Base-by-base conservation (phyloP, 106 monocot genomes). In the Platanthera guangdongensis region DNA sequence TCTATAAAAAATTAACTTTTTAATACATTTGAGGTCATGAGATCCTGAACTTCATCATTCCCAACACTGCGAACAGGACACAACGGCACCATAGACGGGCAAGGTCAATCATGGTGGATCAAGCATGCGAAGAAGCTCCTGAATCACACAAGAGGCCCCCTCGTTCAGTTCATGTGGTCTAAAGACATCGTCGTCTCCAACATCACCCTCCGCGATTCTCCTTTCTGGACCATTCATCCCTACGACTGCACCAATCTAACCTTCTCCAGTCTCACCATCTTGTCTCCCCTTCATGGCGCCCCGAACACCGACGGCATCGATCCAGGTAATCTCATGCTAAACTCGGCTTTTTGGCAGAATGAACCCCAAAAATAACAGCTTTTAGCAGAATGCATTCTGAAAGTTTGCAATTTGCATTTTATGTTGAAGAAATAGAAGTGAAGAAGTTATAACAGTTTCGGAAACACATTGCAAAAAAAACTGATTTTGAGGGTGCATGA, bases 211-310 rank as follows among this genome's bases (percentile, higher is more conserved):
- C 82, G 80, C 6, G 54, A 90, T 83, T 87, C 90, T 75, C 90
- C 90, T 77, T 90, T 90, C 68, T 90, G 90, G 90, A 85, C 87
- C 10, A 82, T 90, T 11, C 90, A 90, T 77, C 90, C 90, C 22
- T 90, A 81, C 67, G 90, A 90, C 39, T 90, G 90, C 83, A 83
- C 79, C 46, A 90, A 90, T 72, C 74, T 87, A 63, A 87, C 82
- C 76, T 55, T 87, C 13, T 76, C 81, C 47, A 60, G 80, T 63
- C 80, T 82, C n/a, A 86, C 77, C 52, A 88, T 88, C 57, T 80
- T 88, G 74, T 81, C 87, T 50, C 84, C 87, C 6, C 9, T 87
- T 57, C 51, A 7, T 76, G 78, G 71, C 14, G 87, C 87, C 79
- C 87, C 87, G 73, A 87, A 87, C 65, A 87, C 87, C 7, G 87